phyloP scores from a whole-genome alignment of 2,329 filamentous ascomycete species.

The Didymella lethalis region DNA sequence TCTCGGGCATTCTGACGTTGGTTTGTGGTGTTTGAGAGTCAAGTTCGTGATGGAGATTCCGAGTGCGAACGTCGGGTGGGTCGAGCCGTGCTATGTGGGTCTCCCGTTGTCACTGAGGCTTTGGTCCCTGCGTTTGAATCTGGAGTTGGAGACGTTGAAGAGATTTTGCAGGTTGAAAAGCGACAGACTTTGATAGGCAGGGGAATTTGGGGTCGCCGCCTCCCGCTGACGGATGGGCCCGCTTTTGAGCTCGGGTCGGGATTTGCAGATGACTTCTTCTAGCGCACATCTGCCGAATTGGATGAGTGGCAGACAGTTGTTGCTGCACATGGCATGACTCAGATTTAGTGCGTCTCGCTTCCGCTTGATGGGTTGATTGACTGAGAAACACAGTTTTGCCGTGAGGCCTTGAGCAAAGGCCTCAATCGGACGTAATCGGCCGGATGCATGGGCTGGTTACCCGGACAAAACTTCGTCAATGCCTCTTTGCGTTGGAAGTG shows the following conservation, averaged over 20 bases:
- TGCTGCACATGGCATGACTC: slow-evolving; percentile 10
- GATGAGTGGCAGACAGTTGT: slow-evolving; percentile 2
- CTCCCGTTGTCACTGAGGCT: slow-evolving; percentile 9
- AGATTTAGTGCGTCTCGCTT: slow-evolving; percentile 1
- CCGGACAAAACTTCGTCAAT: neutral
- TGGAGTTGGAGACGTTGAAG: slow-evolving; percentile 1
- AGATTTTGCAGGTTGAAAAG: slow-evolving; percentile 1
- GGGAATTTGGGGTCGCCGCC: slow-evolving; percentile 1
- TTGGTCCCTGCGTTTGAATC: slow-evolving; percentile 4
- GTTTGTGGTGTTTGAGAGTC: neutral
- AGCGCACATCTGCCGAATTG: slow-evolving; percentile 1
- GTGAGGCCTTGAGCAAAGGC: neutral
- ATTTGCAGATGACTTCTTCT: slow-evolving; percentile 4
- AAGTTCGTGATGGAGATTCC: neutral
- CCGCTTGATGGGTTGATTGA: slow-evolving; percentile 1
- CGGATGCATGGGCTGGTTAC: slow-evolving; percentile 3
- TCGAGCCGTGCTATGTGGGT: slow-evolving; percentile 7
- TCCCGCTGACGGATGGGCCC: slow-evolving; percentile 13
- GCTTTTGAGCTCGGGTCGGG: slow-evolving; percentile 13
- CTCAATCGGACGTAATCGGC: slow-evolving; percentile 13
- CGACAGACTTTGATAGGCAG: slow-evolving; percentile 13
- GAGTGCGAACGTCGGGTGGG: neutral
- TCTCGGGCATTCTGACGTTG: slow-evolving; percentile 18
- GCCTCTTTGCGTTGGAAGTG: neutral
- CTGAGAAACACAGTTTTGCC: neutral